Percentiles rank a stretch among this genome's conserved stretches.
phyloP scores from a whole-genome alignment of 164 flowering plant genomes.

The Chimonanthus praecox region DNA sequence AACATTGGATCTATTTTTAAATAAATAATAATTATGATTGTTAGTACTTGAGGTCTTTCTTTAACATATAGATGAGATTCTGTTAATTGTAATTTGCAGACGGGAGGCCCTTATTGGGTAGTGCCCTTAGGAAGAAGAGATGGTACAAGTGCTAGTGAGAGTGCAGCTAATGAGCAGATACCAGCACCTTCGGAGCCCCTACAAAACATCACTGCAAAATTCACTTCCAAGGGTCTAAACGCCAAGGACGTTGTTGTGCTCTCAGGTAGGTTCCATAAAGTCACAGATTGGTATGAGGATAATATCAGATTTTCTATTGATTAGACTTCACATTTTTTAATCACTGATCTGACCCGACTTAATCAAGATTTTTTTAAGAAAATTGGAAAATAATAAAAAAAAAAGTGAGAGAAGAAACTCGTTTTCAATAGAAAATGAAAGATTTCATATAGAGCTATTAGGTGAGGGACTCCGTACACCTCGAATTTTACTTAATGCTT shows the following conservation, averaged over 20 bases:
- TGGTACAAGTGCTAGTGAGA: slow-evolving; percentile 43
- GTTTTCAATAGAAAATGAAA: no score
- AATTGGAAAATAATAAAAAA: no score
- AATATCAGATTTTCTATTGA: no score
- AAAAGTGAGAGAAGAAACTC: no score
- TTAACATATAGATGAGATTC: neutral
- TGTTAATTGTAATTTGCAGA: slow-evolving; percentile 21
- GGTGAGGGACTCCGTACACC: no score
- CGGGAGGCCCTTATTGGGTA: slow-evolving; percentile 63
- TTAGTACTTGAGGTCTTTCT: no score
- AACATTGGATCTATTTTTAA: neutral
- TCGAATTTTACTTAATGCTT: no score
- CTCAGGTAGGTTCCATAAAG: slow-evolving; percentile 42
- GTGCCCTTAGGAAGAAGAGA: slow-evolving; percentile 58
- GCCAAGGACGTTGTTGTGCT: slow-evolving; percentile 64
- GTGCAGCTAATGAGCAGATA: slow-evolving; percentile 44
- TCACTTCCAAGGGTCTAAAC: slow-evolving; percentile 61
- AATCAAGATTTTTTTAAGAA: no score
- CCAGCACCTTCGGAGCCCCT: slow-evolving; percentile 65
- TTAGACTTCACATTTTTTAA: no score
- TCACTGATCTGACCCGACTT: no score
- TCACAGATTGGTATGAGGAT: neutral
- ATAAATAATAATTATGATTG: no score
- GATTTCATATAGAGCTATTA: no score
- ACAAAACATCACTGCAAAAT: slow-evolving; percentile 50